Conservation (phyloP, 202 grass and related monocot species). For the Cymbopogon flexuosus region DNA sequence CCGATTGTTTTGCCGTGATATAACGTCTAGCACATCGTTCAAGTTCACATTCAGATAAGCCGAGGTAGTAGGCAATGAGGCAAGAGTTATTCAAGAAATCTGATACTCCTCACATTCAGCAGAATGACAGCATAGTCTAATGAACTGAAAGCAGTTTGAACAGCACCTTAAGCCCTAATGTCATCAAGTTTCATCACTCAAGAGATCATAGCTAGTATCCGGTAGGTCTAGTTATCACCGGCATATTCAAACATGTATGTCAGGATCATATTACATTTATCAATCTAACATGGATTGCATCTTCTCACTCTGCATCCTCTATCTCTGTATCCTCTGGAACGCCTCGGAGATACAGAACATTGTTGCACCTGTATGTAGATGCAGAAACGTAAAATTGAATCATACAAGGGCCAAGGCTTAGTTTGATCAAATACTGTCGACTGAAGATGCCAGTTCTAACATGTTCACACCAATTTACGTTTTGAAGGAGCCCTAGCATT, state of each 20-base stretch:
- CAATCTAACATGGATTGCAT: neutral
- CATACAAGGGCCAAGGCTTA: neutral
- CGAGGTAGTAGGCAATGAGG: neutral
- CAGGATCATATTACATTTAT: slow-evolving; percentile 15
- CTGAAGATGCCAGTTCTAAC: neutral
- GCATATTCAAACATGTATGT: neutral
- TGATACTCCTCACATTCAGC: neutral
- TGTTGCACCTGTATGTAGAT: slow-evolving; percentile 65
- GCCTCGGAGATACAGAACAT: slow-evolving; percentile 69
- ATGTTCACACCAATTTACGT: neutral
- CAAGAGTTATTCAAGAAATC: neutral
- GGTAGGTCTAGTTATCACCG: neutral
- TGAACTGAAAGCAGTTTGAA: neutral
- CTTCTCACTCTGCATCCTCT: slow-evolving; percentile 68
- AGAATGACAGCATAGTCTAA: neutral
- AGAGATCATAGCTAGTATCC: neutral
- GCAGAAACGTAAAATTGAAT: slow-evolving; percentile 17
- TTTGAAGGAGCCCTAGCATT: neutral
- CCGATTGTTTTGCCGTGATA: neutral
- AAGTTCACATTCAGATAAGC: neutral
- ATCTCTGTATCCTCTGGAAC: slow-evolving; percentile 90
- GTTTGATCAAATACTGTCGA: neutral
- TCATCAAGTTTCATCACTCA: neutral
- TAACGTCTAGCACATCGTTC: neutral
- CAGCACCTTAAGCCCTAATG: neutral